phyloP scores from a whole-genome alignment of 768 basidiomycete species.

The Mycena haematopus region DNA sequence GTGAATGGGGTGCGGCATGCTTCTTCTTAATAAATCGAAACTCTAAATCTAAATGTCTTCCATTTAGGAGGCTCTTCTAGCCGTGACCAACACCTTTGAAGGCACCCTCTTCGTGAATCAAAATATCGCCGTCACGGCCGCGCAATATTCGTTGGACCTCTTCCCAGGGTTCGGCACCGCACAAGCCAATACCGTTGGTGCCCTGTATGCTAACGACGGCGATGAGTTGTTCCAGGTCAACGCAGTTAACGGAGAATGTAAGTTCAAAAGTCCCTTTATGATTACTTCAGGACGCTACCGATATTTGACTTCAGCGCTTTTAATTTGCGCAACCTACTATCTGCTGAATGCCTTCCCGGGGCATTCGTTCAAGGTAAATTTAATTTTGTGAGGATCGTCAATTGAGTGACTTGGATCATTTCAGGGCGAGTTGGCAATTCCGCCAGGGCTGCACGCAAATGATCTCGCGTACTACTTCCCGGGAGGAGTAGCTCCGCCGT shows the following conservation, averaged over 20 bases:
- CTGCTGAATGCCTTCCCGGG: slow-evolving; percentile 37
- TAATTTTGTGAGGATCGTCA: not conserved
- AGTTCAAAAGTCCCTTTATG: not conserved
- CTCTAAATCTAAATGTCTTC: not conserved
- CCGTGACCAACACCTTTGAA: slow-evolving; percentile 37
- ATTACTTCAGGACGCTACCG: not conserved
- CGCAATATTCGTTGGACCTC: slow-evolving; percentile 27
- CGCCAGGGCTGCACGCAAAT: slow-evolving; percentile 35
- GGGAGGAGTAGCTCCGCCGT: not conserved
- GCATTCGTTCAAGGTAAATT: slow-evolving; percentile 37
- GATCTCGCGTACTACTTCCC: slow-evolving; percentile 40
- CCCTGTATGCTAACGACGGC: slow-evolving; percentile 25
- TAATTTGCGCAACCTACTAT: slow-evolving; percentile 41
- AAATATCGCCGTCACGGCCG: slow-evolving; percentile 9
- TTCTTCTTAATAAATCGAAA: not conserved
- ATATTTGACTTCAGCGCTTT: slow-evolving; percentile 34
- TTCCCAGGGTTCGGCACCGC: slow-evolving; percentile 29
- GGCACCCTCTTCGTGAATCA: slow-evolving; percentile 36
- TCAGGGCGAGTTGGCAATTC: slow-evolving; percentile 38
- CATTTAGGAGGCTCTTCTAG: slow-evolving; percentile 31
- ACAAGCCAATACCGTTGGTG: slow-evolving; percentile 18
- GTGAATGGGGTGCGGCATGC: slow-evolving; percentile 39
- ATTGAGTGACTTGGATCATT: not conserved
- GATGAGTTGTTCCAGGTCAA: slow-evolving; percentile 25
- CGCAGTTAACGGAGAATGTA: slow-evolving; percentile 34